Evolutionary conservation across 306 rosid genomes (phyloP), one percentile per base, ranked within the genome.

Genomic region (Senna tora): DNA sequence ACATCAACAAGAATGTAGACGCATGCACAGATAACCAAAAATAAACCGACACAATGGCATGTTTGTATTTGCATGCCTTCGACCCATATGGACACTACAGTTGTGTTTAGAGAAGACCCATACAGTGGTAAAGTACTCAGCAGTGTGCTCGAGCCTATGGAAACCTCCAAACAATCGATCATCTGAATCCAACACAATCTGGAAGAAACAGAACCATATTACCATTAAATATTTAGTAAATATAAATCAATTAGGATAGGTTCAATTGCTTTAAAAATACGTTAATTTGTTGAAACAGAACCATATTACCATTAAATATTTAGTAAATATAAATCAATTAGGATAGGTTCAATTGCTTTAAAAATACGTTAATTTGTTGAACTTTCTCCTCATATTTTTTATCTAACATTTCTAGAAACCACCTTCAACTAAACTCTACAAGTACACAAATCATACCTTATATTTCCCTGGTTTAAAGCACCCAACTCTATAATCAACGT

Each of bases 121-220:
- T 86, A 91, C 99, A 17, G 46, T 6, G 38, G 89, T 79, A 69
- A 89, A 95, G 84, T 82, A 85, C 71, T 91, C 96, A 16, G 96
- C 93, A 34, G 54, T 32, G 72, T 83, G 93, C 77, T 75, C 78
- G 67, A 91, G 79, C 83, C 97, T 85, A 68, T 42, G 63, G 84
- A 82, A 89, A 60, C 97, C 96, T 67, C 96, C 99, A 54, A 89
- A 94, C 71, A 79, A 56, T 9, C 75, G 39, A 47, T 85, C 87
- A 75, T 91, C 97, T 5, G 99, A 86, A 86, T 91, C 99, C 95
- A 94, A 84, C 75, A 80, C 96, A 82, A 94, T 82, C 99, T 87
- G 86, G 17, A 76, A 66, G 68, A 56, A 65, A 46, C 49, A 41
- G 34, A 62, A 16, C 22, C 34, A 32, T 50, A 67, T 16, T 16